Evolutionary conservation across 225 moss, liverwort and hornwort genomes (phyloP), one percentile per base, ranked within the genome.

Genomic region (Bryoerythrophyllum caledonicum): DNA sequence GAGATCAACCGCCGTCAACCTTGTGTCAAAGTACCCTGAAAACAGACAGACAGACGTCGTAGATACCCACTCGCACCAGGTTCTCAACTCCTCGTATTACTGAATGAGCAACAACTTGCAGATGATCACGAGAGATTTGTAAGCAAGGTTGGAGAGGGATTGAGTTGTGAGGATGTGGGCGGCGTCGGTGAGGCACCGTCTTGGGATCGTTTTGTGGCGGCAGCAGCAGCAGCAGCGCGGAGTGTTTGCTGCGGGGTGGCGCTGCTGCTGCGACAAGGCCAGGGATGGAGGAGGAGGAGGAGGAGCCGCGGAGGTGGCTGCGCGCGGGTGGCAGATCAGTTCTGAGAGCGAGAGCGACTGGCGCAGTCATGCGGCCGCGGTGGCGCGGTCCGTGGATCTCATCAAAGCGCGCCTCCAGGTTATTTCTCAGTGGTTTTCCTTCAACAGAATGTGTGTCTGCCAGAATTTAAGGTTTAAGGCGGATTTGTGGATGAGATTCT

Each of bases 291-390:
- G 8, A 6, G 37, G 79, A 81, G 64, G 69, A 23, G 82, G 79
- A 60, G 82, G 79, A 60, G 89, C 93, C 16, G 85, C 86, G 53
- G 85, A 91, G 78, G 83, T 92, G 32, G 65, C 80, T 52, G 84
- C 89, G 37, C 91, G 94, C 7, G 94, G 96, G 72, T 96, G 96
- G 96, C 90, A 90, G 71, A 87, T 96, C 76, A 83, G 77, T 24
- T 72, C 82, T 41, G 94, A 91, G 86, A 83, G 78, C 30, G 96
- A 94, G 61, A 96, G 94, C 74, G 94, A 96, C 63, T 96, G 96
- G 96, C 90, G 91, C 25, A 87, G 96, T 55, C 94, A 96, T 75
- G 96, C 94, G 10, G 94, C 94, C 68, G 96, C 96, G 11, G 86
- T 96, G 71, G 94, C 94, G 32, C 91, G 90, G 27, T 96, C 96